These are phyloP conservation scores for Aspergillus japonicus DNA, from an alignment of 2,329 filamentous ascomycete genomes.

Conservation along the genomic window DNA sequence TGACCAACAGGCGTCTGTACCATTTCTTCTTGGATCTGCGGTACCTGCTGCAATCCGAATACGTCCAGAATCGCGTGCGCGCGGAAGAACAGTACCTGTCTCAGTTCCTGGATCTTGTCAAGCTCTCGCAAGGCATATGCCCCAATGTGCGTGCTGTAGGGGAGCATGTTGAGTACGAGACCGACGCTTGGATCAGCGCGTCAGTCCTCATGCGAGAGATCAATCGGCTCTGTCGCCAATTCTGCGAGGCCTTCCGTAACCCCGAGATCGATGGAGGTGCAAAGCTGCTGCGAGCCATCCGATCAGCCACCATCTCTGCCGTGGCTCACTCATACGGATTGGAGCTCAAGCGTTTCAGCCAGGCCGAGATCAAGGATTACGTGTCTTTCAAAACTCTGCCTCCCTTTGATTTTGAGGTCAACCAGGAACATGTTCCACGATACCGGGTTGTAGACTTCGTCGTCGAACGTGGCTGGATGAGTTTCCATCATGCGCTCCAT, in stretches of 20 bases:
- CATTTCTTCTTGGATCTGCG: conserved; percentile 96
- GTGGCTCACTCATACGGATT: conserved; percentile 85
- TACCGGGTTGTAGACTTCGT: conserved; percentile 80
- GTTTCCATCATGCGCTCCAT: conserved; percentile 95
- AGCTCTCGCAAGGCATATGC: conserved; percentile 94
- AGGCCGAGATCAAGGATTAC: conserved; percentile 84
- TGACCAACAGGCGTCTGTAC: conserved; percentile 93
- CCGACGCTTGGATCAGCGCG: conserved; percentile 95
- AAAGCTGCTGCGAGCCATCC: conserved; percentile 68
- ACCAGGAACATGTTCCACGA: conserved; percentile 43
- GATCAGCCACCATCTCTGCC: conserved; percentile 71
- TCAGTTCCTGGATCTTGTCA: conserved; percentile 93
- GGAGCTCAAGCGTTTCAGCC: conserved; percentile 81
- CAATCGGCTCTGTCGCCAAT: conserved; percentile 84
- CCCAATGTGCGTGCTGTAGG: conserved; percentile 89
- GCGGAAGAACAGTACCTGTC: conserved; percentile 82
- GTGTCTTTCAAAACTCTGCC: conserved; percentile 75
- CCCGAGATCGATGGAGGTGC: conserved; percentile 62
- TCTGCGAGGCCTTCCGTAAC: conserved; percentile 80
- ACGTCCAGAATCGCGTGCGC: conserved; percentile 82
- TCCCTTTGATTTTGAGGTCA: conserved; percentile 75
- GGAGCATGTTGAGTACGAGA: conserved; percentile 97
- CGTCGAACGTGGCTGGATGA: conserved; percentile 86
- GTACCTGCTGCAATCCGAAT: conserved; percentile 82
- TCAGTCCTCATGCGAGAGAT: conserved; percentile 93